Evolutionary conservation across 495 filamentous ascomycete genomes (phyloP).

Genomic region (Sabuloglossum arenarium): DNA sequence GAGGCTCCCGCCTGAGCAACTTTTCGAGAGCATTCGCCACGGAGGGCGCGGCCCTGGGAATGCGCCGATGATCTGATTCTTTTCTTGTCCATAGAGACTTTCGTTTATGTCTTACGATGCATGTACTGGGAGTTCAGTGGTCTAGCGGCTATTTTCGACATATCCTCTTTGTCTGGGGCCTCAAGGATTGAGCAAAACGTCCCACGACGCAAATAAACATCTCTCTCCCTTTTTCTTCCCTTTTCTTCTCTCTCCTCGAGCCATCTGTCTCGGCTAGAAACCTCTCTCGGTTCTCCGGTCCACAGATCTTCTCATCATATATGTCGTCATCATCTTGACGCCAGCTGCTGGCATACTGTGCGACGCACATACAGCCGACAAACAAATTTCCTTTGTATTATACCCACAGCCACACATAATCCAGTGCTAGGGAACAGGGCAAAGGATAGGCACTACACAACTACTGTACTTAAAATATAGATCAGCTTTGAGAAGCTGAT

Average conservation of each 20-base stretch:
- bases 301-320: background rate
- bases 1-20: slow-evolving; percentile 59
- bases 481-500: too few species aligned
- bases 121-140: background rate
- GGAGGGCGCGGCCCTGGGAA: background rate
- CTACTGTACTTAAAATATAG: too few species aligned
- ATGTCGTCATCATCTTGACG: background rate
- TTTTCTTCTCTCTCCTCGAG: background rate
- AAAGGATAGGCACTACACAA: too few species aligned
- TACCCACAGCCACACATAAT: too few species aligned
- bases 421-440: too few species aligned
- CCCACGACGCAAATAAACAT: background rate
- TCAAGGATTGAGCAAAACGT: background rate
- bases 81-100: background rate
- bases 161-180: background rate
- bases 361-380: too few species aligned
- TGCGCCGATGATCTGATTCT: slow-evolving; percentile 1
- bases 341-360: background rate
- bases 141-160: background rate
- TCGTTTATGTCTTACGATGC: background rate
- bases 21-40: slow-evolving; percentile 30
- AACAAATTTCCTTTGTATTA: too few species aligned
- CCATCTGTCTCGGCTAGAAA: background rate
- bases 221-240: background rate
- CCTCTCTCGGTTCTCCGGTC: background rate